These are phyloP conservation scores for Byssochlamys sp. DNA, from an alignment of 2,329 filamentous ascomycete species.

Conservation along the genomic window DNA sequence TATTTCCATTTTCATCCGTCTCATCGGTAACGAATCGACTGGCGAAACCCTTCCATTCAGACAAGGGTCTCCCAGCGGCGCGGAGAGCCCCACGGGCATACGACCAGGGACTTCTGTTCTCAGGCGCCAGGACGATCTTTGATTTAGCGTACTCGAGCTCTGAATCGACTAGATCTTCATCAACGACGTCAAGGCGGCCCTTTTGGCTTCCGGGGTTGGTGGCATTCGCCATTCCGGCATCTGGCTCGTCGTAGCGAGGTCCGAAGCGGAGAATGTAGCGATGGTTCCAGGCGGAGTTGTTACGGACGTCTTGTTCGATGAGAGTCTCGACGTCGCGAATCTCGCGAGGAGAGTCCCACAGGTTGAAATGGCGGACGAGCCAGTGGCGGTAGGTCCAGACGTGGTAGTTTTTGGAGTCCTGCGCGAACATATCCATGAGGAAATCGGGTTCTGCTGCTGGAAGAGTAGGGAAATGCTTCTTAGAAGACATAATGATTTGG, in stretches of 20 bases:
- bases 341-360: conserved; percentile 52
- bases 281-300: conserved; percentile 97
- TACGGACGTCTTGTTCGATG: conserved; percentile 72
- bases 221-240: conserved; percentile 27
- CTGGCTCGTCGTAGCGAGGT: conserved; percentile 40
- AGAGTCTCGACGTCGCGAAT: conserved; percentile 61
- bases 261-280: conserved; percentile 85
- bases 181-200: conserved; percentile 38
- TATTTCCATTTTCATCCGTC: conserved; percentile 25
- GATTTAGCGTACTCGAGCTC: conserved; percentile 67
- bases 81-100: conserved; percentile 70
- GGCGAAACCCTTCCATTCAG: conserved; percentile 45
- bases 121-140: conserved; percentile 68
- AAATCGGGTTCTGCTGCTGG: conserved; percentile 63
- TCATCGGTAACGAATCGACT: conserved; percentile 44
- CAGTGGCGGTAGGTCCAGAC: conserved; percentile 92
- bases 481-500: conserved; percentile 45
- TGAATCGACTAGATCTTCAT: conserved; percentile 55
- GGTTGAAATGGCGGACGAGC: conserved; percentile 55
- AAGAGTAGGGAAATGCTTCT: conserved; percentile 42
- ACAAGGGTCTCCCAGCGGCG: conserved; percentile 49
- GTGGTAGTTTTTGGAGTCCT: conserved; percentile 95
- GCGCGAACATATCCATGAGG: conserved; percentile 66
- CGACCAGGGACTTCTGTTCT: conserved; percentile 92
- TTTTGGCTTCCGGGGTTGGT: conserved; percentile 13